A percentile compares a stretch with the other conserved stretches of the same genome.
These are phyloP conservation scores for Helichrysum umbraculigerum DNA, from an alignment of 129 eudicot species.

Conservation along the genomic window DNA sequence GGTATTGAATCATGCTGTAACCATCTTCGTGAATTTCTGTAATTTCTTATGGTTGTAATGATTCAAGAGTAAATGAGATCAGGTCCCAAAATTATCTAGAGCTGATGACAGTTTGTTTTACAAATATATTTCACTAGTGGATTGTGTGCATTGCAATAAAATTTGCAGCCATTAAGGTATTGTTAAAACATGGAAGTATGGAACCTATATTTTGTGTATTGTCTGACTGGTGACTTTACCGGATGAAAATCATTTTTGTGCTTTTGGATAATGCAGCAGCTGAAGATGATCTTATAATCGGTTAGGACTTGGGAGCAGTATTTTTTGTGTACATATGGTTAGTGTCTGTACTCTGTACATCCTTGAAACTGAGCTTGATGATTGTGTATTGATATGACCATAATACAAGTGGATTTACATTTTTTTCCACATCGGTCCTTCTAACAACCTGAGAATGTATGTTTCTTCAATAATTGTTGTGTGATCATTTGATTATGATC, in stretches of 20 bases:
- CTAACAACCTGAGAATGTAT: neutral
- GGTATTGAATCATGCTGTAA: slow-evolving; percentile 10
- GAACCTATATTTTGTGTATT: neutral
- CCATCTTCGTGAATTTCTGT: slow-evolving; percentile 22
- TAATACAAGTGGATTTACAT: slow-evolving; percentile 11
- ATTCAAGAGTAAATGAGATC: slow-evolving; percentile 31
- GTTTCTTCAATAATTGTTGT: slow-evolving; percentile 3
- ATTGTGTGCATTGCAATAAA: slow-evolving; percentile 4
- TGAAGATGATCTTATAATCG: neutral
- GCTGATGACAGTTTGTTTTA: neutral
- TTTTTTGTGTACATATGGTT: neutral
- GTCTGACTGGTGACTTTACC: neutral
- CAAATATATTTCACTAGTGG: neutral
- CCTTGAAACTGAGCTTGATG: slow-evolving; percentile 1
- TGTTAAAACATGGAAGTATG: neutral
- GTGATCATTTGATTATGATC: neutral
- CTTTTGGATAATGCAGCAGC: slow-evolving; percentile 7
- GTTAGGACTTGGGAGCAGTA: too few relatives aligned
- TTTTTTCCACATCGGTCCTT: neutral
- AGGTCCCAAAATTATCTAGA: neutral
- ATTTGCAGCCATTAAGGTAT: neutral
- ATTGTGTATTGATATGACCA: neutral
- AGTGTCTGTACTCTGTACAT: neutral
- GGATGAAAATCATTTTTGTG: neutral
- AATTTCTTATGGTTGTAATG: slow-evolving; percentile 27